These are phyloP conservation scores for Ophiostoma sp. DNA, from an alignment of 2,329 filamentous ascomycete genomes.

Conservation along the genomic window DNA sequence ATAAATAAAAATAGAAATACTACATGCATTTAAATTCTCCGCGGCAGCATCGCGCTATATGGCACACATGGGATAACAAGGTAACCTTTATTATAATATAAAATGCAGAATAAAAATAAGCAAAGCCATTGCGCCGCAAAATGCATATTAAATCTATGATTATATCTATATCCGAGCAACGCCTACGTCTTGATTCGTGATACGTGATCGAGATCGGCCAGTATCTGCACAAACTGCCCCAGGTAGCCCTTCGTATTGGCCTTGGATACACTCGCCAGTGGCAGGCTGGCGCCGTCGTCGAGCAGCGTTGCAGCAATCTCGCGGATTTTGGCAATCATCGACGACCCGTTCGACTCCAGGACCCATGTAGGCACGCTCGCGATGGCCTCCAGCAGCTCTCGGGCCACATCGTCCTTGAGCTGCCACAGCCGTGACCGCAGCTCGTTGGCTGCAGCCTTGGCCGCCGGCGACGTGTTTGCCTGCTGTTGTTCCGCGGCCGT, in stretches of 20 bases:
- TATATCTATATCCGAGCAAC: background rate
- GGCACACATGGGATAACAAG: background rate
- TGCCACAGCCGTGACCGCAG: slow-evolving; percentile 13
- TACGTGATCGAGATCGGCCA: slow-evolving; percentile 19
- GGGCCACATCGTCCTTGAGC: slow-evolving; percentile 16
- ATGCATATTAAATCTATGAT: background rate
- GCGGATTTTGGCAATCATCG: slow-evolving; percentile 29
- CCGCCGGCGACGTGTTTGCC: background rate
- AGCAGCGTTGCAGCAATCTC: slow-evolving; percentile 30
- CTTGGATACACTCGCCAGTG: slow-evolving; percentile 4
- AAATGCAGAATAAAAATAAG: background rate
- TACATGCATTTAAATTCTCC: too few species aligned
- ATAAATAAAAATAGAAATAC: background rate
- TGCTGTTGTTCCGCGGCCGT: background rate
- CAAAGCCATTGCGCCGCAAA: background rate
- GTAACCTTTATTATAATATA: background rate
- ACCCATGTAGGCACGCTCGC: slow-evolving; percentile 24
- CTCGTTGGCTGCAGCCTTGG: slow-evolving; percentile 24
- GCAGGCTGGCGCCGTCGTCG: slow-evolving; percentile 21
- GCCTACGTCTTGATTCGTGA: slow-evolving; percentile 2
- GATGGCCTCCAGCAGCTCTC: slow-evolving; percentile 19
- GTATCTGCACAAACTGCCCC: slow-evolving; percentile 21
- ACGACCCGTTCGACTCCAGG: slow-evolving; percentile 29
- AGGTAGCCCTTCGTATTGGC: slow-evolving; percentile 20
- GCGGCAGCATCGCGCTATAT: too few species aligned